Conservation (phyloP, 805 yeast genomes). For the Nakazawaea wyomingensis region DNA sequence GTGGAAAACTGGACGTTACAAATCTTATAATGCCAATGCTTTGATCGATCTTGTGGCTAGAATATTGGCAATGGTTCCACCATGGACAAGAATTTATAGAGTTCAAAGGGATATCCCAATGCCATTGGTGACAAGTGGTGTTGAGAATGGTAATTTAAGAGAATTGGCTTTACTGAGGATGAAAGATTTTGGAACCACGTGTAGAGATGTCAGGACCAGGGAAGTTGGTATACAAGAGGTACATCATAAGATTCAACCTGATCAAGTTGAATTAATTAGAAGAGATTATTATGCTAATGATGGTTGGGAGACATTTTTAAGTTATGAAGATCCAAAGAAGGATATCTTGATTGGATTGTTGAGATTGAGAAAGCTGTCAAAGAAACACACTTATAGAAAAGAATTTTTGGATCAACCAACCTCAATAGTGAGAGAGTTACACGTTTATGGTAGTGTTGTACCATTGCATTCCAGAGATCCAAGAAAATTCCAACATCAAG, state of each 20-base stretch:
- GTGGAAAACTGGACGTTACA: slow-evolving; percentile 94
- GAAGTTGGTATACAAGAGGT: slow-evolving; percentile 99
- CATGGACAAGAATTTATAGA: slow-evolving; percentile 98
- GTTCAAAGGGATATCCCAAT: slow-evolving; percentile 98
- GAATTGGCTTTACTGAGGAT: slow-evolving; percentile 94
- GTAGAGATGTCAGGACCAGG: slow-evolving; percentile 95
- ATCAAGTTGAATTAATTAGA: slow-evolving; percentile 91
- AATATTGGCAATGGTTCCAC: slow-evolving; percentile 93
- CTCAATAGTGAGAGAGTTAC: slow-evolving; percentile 93
- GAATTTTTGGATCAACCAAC: slow-evolving; percentile 83
- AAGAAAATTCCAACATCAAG: slow-evolving; percentile 97
- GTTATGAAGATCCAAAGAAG: slow-evolving; percentile 95
- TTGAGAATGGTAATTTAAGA: slow-evolving; percentile 93
- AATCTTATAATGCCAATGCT: slow-evolving; percentile 91
- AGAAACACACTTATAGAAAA: slow-evolving; percentile 84
- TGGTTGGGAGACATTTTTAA: slow-evolving; percentile 96
- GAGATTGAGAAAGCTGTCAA: slow-evolving; percentile 82
- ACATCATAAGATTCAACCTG: slow-evolving; percentile 94
- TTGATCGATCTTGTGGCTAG: slow-evolving; percentile 93
- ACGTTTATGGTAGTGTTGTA: slow-evolving; percentile 96
- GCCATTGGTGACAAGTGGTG: slow-evolving; percentile 98
- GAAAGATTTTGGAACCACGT: slow-evolving; percentile 95
- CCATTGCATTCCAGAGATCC: slow-evolving; percentile 97
- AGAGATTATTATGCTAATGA: slow-evolving; percentile 97
- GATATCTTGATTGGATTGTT: slow-evolving; percentile 91